Evolutionary conservation across 176 grass and related monocot genomes (phyloP), one percentile per base, ranked within the genome.

Genomic region (Juncus effusus): DNA sequence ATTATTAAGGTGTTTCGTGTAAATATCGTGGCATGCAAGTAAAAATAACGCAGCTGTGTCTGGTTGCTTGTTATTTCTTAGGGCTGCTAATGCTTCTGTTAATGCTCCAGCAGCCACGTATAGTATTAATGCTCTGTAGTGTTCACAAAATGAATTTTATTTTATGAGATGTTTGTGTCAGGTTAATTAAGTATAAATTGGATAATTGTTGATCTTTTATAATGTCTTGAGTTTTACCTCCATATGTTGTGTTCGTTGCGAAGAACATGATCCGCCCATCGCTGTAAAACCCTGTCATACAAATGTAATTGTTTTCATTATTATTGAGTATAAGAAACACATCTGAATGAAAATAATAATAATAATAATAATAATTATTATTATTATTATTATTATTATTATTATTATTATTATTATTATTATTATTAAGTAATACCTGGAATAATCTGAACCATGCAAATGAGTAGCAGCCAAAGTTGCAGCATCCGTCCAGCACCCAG

Each of bases 401-500:
- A 28, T 28, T 28, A 28, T 28, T 28, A 28, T 28, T 28, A 28
- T 28, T 28, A 28, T 28, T 28, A 28, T 28, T 28, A 28, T n/a
- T n/a, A n/a, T 52, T 69, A 16, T 51, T 54, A 54, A 69, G 10
- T 13, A n/a, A 5, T 37, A 38, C 94, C 94, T 97, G 61, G 88
- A 79, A 84, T 97, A 97, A 60, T 97, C 94, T 81, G 94, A 88
- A 73, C 93, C 94, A 73, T 69, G 88, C 78, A 97, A 89, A 89
- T 97, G 85, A 67, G 75, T 97, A 61, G 94, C 88, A 42, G 94
- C 94, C 69, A 97, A 81, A 77, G 94, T 97, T 62, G 85, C 88
- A 80, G 94, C 88, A 78, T 97, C 94, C 56, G 64, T 86, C 94
- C 94, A 97, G 69, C 80, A 93, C 15, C 82, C 94, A 80, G 94